phyloP scores from a whole-genome alignment of 208 protist species.

The Naegleria gruberi region DNA sequence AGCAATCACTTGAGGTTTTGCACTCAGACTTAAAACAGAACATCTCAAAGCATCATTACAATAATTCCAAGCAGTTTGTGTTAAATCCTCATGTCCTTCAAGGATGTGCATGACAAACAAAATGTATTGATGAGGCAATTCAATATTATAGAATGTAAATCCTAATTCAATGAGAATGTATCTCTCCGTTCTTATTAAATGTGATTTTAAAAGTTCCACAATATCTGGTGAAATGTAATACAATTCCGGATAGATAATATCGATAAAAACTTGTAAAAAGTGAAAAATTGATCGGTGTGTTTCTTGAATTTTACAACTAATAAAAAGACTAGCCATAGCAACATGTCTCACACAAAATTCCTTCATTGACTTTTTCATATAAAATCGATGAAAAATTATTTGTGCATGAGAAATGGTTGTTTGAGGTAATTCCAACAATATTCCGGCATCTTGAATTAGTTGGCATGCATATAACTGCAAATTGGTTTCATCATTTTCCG shows the following conservation, averaged over 20 bases:
- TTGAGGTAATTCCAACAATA: conserved; percentile 16
- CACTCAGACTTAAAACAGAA: background rate
- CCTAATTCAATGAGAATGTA: background rate
- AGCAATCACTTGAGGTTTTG: background rate
- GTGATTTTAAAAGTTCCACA: background rate
- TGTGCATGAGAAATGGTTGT: background rate
- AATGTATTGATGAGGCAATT: background rate
- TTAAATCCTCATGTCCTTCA: background rate
- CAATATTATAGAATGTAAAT: conserved; percentile 8
- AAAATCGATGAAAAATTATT: conserved; percentile 10
- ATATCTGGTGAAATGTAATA: background rate
- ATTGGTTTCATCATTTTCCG: background rate
- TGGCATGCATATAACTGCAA: background rate
- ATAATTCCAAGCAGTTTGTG: conserved; percentile 13
- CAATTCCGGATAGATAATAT: background rate
- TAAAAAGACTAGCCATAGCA: background rate
- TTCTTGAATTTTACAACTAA: conserved; percentile 1
- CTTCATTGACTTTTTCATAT: background rate
- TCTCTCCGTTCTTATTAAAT: conserved; percentile 7
- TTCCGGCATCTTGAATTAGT: conserved; percentile 11
- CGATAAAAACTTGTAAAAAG: background rate
- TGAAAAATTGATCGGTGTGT: background rate
- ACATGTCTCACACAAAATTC: background rate
- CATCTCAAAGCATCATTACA: conserved; percentile 15
- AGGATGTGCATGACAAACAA: conserved; percentile 17